A percentile compares a stretch with the other conserved stretches of the same genome.
phyloP scores from a whole-genome alignment of 192 early-diverging fungal genomes.

The Gorgonomyces haynaldii region DNA sequence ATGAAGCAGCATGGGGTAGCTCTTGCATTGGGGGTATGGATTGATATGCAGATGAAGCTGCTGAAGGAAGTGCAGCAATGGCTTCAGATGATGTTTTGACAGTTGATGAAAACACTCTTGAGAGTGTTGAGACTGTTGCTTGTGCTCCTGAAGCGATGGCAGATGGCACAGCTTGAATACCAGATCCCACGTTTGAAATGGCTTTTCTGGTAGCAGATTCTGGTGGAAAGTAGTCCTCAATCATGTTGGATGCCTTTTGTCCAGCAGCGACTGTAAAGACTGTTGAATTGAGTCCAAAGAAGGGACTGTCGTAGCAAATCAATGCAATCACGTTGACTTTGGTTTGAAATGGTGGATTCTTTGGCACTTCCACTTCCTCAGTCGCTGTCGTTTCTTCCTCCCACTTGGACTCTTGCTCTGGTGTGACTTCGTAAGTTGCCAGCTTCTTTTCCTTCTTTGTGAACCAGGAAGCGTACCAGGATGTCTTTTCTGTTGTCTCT shows the following conservation, averaged over 20 bases:
- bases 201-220: conserved; percentile 7
- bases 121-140: neutral
- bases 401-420: neutral
- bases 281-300: conserved; percentile 31
- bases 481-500: too few relatives aligned
- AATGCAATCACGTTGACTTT: conserved; percentile 27
- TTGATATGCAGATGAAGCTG: neutral
- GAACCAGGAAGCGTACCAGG: too few relatives aligned
- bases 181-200: conserved; percentile 1
- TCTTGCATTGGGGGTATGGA: neutral
- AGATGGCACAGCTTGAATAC: neutral
- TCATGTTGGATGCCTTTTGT: conserved; percentile 13
- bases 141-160: neutral
- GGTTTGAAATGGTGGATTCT: neutral
- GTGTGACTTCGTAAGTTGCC: too few relatives aligned
- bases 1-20: neutral
- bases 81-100: neutral
- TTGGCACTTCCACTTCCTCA: neutral
- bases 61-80: neutral
- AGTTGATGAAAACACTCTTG: neutral
- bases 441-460: too few relatives aligned
- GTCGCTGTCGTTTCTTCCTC: neutral
- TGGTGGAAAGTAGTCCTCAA: conserved; percentile 24
- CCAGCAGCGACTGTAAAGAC: conserved; percentile 29
- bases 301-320: conserved; percentile 35